These are phyloP conservation scores for Millerozyma acaciae DNA, from an alignment of 805 yeast species.

Conservation along the genomic window DNA sequence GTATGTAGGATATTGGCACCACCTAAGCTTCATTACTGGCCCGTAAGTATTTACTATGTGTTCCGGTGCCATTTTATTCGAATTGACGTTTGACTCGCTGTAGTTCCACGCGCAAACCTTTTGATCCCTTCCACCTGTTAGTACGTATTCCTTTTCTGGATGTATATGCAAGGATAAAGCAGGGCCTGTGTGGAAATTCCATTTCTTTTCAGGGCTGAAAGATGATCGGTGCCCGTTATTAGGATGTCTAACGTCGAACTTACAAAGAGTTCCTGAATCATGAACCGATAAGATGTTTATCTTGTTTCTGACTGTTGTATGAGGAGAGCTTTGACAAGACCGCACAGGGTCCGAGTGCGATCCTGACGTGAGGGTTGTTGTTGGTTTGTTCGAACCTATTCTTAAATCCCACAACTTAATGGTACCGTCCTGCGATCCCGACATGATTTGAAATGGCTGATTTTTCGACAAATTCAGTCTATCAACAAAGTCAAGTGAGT, in stretches of 20 bases:
- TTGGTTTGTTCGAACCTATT: constrained; percentile 42
- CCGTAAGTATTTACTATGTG: constrained; percentile 69
- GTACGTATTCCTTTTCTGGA: constrained; percentile 73
- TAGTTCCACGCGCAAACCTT: constrained; percentile 72
- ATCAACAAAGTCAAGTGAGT: constrained; percentile 36
- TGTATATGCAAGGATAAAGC: constrained; percentile 89
- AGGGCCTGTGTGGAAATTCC: constrained; percentile 90
- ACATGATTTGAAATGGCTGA: constrained; percentile 23
- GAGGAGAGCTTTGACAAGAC: constrained; percentile 50
- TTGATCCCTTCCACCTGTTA: constrained; percentile 91
- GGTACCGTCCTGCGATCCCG: constrained; percentile 78
- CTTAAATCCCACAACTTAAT: constrained; percentile 75
- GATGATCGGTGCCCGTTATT: constrained; percentile 7
- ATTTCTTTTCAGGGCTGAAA: constrained; percentile 58
- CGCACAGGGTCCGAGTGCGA: constrained; percentile 72
- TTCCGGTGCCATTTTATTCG: constrained; percentile 49
- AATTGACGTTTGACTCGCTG: constrained; percentile 19
- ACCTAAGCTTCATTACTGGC: constrained; percentile 72
- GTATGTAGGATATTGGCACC: constrained; percentile 40
- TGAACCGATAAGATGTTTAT: constrained; percentile 66
- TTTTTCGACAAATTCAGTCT: constrained; percentile 5
- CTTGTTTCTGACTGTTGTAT: constrained; percentile 43
- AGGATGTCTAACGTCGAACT: constrained; percentile 69
- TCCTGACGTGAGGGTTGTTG: constrained; percentile 41
- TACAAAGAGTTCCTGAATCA: constrained; percentile 83